Evolutionary conservation across 2,329 filamentous ascomycete genomes (phyloP).

Genomic region (Aureobasidium sp.): DNA sequence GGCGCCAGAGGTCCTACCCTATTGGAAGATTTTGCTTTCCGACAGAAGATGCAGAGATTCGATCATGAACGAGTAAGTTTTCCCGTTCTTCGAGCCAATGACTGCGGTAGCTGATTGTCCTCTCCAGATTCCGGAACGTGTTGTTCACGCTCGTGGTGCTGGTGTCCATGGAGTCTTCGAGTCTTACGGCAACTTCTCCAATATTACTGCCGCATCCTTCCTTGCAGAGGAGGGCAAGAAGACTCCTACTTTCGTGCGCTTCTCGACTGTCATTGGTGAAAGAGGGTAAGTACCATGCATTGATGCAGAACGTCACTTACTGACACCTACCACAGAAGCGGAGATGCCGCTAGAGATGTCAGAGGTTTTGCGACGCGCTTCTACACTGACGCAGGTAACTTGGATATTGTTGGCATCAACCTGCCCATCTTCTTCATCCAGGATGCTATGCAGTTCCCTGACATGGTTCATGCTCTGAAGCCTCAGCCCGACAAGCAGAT

Average conservation of each 20-base stretch:
- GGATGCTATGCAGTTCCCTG: constrained; percentile 65
- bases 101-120: constrained; percentile 45
- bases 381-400: constrained; percentile 63
- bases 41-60: constrained; percentile 71
- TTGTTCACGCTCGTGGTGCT: constrained; percentile 21
- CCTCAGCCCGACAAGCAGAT: constrained; percentile 29
- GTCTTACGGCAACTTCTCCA: constrained; percentile 51
- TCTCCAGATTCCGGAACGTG: constrained; percentile 45
- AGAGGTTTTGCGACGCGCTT: constrained; percentile 69
- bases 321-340: constrained; percentile 39
- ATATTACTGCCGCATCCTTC: constrained; percentile 48
- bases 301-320: background rate
- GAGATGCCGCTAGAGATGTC: constrained; percentile 65
- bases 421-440: constrained; percentile 68
- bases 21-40: constrained; percentile 61
- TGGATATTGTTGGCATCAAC: constrained; percentile 62
- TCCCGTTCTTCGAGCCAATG: background rate
- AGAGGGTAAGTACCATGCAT: constrained; percentile 34
- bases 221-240: constrained; percentile 57
- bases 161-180: constrained; percentile 40
- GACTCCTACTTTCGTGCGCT: constrained; percentile 59
- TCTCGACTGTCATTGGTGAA: constrained; percentile 70
- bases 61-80: constrained; percentile 58
- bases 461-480: constrained; percentile 50
- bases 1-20: constrained; percentile 49